phyloP scores from a whole-genome alignment of 345 rosid genomes.

The Sonneratia alba region DNA sequence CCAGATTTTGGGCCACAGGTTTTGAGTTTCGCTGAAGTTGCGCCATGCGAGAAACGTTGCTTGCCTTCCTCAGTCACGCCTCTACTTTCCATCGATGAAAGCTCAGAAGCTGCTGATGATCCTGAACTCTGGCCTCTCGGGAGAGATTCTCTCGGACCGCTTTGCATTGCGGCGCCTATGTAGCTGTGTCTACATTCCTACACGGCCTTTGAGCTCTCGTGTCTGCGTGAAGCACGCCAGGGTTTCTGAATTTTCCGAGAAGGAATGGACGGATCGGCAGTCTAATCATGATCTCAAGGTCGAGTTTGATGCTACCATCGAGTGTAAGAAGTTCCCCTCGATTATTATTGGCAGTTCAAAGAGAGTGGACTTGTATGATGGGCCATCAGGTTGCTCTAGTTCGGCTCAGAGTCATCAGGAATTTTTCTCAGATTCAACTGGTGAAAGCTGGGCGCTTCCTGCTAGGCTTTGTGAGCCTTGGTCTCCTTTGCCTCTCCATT shows the following conservation, averaged over 20 bases:
- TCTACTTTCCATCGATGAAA: constrained; percentile 7
- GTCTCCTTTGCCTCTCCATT: constrained; percentile 31
- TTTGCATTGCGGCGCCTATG: not conserved
- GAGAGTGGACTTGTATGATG: constrained; percentile 52
- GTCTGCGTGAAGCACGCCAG: constrained; percentile 33
- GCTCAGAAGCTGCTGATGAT: constrained; percentile 9
- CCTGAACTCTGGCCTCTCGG: constrained; percentile 3
- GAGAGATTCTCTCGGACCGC: not conserved
- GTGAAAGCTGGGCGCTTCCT: constrained; percentile 41
- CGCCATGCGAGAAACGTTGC: not conserved
- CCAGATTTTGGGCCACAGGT: too few species aligned
- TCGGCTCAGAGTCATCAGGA: constrained; percentile 23
- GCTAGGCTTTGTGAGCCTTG: constrained; percentile 29
- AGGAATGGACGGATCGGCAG: constrained; percentile 33
- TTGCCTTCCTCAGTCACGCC: not conserved
- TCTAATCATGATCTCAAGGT: constrained; percentile 20
- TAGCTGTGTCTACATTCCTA: not conserved
- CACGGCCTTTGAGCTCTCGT: constrained; percentile 7
- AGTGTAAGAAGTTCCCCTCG: constrained; percentile 69
- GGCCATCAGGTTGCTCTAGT: constrained; percentile 14
- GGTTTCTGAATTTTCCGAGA: constrained; percentile 36
- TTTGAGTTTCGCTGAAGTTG: too few species aligned
- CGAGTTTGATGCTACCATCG: constrained; percentile 41
- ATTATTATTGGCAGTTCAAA: constrained; percentile 55
- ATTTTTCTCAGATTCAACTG: constrained; percentile 26